Evolutionary conservation across 140 eudicot genomes (phyloP), one percentile per base, ranked within the genome.

Genomic region (Anethum foeniculum): DNA sequence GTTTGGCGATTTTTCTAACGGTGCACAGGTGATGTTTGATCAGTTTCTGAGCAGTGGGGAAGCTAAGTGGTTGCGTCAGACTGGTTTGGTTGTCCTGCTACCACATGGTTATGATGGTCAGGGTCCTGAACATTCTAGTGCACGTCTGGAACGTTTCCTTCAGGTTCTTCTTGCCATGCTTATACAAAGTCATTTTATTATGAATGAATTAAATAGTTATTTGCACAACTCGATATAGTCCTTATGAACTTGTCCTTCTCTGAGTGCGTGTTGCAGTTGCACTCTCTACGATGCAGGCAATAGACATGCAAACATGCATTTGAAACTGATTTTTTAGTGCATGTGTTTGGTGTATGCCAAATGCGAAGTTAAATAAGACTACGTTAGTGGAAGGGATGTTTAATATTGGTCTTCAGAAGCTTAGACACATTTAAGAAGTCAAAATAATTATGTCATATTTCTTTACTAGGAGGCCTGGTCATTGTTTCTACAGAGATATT

Each of bases 91-190:
- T 79, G 88, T 93, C 83, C 86, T 93, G 56, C 83, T 93, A 46
- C 98, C 98, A 79, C 98, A 93, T 81, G 98, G 98, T 82, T 93
- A 93, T 86, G 98, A 93, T 86, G 98, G 98, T 46, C 98, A 93
- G 83, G 98, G 98, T 21, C 98, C 98, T 79, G 98, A 93, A 73
- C 98, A 93, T 82, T 93, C 98, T 49, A 93, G 98, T 87, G 93
- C 93, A 19, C 87, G 98, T 21, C 86, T 93, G 75, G 98, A 93
- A 79, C 97, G 98, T 58, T 93, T 87, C 88, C 92, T 93, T 67
- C 98, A 91, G 96, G 98, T 93, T 79, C 46, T 69, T 78, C 30
- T 47, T n/a, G 11, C 5, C 46, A 65, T 30, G 21, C 39, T 65
- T 18, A 56, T 56, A 21, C 28, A 56, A 21, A 54, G 19, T 5